Conservation (phyloP, 2,329 filamentous ascomycete genomes). For the Ophiostoma angusticollis region DNA sequence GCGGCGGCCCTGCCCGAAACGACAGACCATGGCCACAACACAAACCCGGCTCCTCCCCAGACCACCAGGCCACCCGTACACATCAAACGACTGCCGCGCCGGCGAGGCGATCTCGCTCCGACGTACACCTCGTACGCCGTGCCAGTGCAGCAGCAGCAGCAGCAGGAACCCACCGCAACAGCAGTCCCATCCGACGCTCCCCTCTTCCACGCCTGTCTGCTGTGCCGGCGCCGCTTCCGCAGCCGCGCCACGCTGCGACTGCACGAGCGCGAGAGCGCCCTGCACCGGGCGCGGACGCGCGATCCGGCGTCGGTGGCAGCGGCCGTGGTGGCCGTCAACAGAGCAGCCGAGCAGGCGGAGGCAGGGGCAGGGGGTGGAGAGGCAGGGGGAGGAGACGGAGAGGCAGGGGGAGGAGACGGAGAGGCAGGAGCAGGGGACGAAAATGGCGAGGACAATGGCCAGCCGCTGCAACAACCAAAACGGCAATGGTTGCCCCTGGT, state of each 20-base stretch:
- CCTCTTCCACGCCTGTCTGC: slow-evolving; percentile 25
- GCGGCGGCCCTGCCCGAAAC: background rate
- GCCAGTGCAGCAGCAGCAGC: background rate
- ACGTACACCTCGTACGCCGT: slow-evolving; percentile 39
- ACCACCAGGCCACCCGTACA: slow-evolving; percentile 5
- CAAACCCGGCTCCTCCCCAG: slow-evolving; percentile 16
- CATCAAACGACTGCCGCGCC: slow-evolving; percentile 16
- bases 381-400: too few species aligned
- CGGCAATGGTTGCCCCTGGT: background rate
- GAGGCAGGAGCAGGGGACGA: background rate
- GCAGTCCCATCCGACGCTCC: background rate
- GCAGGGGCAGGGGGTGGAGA: slow-evolving; percentile 14
- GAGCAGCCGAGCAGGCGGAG: slow-evolving; percentile 8
- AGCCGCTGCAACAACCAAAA: background rate
- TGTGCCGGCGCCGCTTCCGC: slow-evolving; percentile 30
- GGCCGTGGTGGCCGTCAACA: slow-evolving; percentile 22
- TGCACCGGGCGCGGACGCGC: slow-evolving; percentile 23
- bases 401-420: background rate
- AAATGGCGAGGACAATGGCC: background rate
- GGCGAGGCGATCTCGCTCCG: slow-evolving; percentile 22
- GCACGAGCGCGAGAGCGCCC: slow-evolving; percentile 31
- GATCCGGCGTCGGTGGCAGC: slow-evolving; percentile 17
- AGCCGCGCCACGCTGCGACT: slow-evolving; percentile 27
- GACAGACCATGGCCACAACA: background rate
- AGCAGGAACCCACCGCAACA: too few species aligned